Conservation (phyloP, 208 protist genomes). For the Eutreptiella sp. region DNA sequence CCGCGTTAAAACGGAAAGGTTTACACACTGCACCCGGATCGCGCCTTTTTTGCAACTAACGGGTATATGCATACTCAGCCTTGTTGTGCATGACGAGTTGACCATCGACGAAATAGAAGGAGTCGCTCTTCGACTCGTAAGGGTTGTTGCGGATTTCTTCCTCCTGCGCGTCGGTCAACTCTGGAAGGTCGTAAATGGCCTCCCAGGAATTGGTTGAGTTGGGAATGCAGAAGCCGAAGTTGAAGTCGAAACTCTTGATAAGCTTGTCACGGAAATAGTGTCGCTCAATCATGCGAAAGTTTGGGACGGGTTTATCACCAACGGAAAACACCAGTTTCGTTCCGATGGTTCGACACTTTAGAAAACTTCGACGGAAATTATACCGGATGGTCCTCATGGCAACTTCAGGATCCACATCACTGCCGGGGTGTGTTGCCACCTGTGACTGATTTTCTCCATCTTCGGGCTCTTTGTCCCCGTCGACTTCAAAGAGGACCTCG, state of each 20-base stretch:
- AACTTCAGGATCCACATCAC: conserved; percentile 49
- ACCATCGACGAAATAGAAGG: conserved; percentile 89
- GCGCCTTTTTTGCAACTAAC: too few species aligned
- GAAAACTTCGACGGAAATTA: conserved; percentile 70
- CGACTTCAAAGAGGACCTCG: conserved; percentile 69
- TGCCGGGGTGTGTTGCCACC: conserved; percentile 8
- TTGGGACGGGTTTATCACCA: conserved; percentile 65
- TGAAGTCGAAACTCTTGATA: conserved; percentile 89
- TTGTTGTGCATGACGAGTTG: conserved; percentile 92
- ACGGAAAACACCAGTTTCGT: conserved; percentile 82
- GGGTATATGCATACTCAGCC: conserved; percentile 75
- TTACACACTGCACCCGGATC: too few species aligned
- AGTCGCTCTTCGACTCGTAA: conserved; percentile 82
- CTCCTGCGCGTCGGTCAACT: conserved; percentile 66
- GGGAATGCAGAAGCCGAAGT: conserved; percentile 91
- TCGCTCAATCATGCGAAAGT: conserved; percentile 93
- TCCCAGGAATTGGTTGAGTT: conserved; percentile 90
- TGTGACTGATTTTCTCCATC: too few species aligned
- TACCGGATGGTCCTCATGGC: conserved; percentile 71
- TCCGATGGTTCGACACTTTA: conserved; percentile 57
- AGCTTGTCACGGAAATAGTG: conserved; percentile 88
- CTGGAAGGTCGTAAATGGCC: conserved; percentile 85
- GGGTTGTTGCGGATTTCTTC: conserved; percentile 72
- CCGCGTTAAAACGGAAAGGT: too few species aligned
- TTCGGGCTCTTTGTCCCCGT: conserved; percentile 43